These are phyloP conservation scores for Coemansia interrupta DNA, from an alignment of 192 early-diverging fungal species.

Conservation along the genomic window DNA sequence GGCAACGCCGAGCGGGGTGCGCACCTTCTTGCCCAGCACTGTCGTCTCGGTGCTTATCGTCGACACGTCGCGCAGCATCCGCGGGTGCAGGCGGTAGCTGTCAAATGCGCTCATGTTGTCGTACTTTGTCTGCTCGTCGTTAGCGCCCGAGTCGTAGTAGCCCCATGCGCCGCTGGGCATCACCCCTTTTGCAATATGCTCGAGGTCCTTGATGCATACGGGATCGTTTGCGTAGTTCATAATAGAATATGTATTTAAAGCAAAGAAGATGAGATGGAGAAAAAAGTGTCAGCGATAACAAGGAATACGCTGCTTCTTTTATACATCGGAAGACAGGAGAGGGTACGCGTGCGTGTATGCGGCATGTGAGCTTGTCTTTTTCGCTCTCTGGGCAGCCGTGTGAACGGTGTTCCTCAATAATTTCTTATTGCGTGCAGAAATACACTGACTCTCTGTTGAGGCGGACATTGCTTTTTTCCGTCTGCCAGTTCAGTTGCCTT, in stretches of 20 bases:
- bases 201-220: conserved; percentile 52
- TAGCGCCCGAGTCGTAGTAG: conserved; percentile 58
- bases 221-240: conserved; percentile 28
- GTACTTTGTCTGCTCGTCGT: conserved; percentile 53
- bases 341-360: too few relatives aligned
- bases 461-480: too few relatives aligned
- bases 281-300: conserved; percentile 3
- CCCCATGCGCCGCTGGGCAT: conserved; percentile 51
- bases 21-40: conserved; percentile 57
- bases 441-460: too few relatives aligned
- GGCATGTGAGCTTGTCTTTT: too few relatives aligned
- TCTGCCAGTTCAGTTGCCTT: too few relatives aligned
- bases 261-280: background rate
- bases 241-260: background rate
- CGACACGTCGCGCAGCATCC: conserved; percentile 72
- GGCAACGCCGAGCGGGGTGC: conserved; percentile 70
- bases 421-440: too few relatives aligned
- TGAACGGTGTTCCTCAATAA: too few relatives aligned
- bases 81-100: conserved; percentile 56
- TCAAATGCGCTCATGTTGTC: conserved; percentile 50
- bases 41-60: conserved; percentile 61
- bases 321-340: background rate
- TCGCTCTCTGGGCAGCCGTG: too few relatives aligned
- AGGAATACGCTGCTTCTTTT: background rate
- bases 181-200: conserved; percentile 28